Base-by-base conservation (phyloP, 73 alveolate species). In the Effrenium voratum region DNA sequence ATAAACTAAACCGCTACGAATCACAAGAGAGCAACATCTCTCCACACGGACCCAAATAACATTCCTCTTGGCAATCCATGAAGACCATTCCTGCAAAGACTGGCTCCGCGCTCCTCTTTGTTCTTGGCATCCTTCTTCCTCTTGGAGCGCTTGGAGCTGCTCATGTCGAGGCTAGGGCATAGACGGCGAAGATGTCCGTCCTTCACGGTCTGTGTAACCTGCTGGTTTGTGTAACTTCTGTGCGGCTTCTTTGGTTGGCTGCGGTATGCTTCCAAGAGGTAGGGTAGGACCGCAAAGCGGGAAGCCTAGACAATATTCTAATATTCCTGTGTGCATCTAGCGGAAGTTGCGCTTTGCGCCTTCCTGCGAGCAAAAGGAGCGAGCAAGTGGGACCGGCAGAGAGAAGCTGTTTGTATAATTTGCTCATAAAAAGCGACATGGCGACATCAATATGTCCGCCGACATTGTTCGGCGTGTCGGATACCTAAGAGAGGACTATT, bases 121-220 rank as follows among this genome's bases (percentile, higher is more conserved):
- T 68, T 60, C 60, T 87, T 87, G 50, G 84, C 68, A 32, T 87
- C 95, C 60, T 87, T 87, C 43, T 85, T 87, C 60, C 95, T 41
- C 84, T 87, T 87, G 26, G 95, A 36, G 43, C 95, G 80, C 49
- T 87, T 87, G 72, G 95, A 87, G 45, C 95, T 87, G 85, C 60
- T 87, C 49, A 85, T 85, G 92, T n/a, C 68, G 6, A 41, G 38
- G 38, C 16, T 41, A 43, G 38, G 24, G 16, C 40, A 40, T 36
- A n/a, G 30, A 66, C 79, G 0, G 8, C 8, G 34, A 2, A 66
- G 40, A 24, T n/a, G 41, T 24, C 79, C 15, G 40, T 24, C 8
- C 19, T 66, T n/a, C 79, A 66, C 16, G 41, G 30, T 24, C 30
- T 30, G 19, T 28, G 79, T 30, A 1, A 16, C 8, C n/a, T 24